These are phyloP conservation scores for Boletus barrowsii DNA, from an alignment of 768 basidiomycete species.

Conservation along the genomic window DNA sequence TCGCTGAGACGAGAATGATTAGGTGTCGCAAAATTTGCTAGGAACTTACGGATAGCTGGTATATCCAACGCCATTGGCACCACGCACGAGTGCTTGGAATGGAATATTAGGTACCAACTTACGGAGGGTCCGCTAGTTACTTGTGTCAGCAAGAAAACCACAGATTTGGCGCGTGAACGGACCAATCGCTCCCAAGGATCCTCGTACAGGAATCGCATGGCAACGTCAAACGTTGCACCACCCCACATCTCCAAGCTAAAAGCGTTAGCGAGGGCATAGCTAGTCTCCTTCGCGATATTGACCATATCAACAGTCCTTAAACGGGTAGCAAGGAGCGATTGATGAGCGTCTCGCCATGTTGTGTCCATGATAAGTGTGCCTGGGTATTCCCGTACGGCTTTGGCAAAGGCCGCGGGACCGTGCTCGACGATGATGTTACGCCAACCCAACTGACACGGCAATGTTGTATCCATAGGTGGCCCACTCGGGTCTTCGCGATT, in stretches of 20 bases:
- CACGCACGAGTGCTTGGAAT: constrained; percentile 96
- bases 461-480: constrained; percentile 69
- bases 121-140: constrained; percentile 73
- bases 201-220: constrained; percentile 99
- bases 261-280: constrained; percentile 90
- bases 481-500: constrained; percentile 76
- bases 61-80: constrained; percentile 98
- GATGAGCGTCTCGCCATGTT: constrained; percentile 99
- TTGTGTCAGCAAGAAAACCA: constrained; percentile 9
- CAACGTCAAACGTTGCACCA: constrained; percentile 97
- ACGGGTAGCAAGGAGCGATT: constrained; percentile 94
- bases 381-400: constrained; percentile 94
- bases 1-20: constrained; percentile 49
- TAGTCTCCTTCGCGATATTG: constrained; percentile 98
- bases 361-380: constrained; percentile 98
- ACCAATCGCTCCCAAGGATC: constrained; percentile 99
- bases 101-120: constrained; percentile 98
- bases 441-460: constrained; percentile 90
- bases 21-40: background rate
- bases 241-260: constrained; percentile 99
- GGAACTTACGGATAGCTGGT: constrained; percentile 88
- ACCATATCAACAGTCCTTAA: constrained; percentile 95
- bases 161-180: constrained; percentile 24
- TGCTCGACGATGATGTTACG: constrained; percentile 98
- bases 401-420: constrained; percentile 97